Conservation (phyloP, 257 asterid genomes). For the Leonotis leonurus region DNA sequence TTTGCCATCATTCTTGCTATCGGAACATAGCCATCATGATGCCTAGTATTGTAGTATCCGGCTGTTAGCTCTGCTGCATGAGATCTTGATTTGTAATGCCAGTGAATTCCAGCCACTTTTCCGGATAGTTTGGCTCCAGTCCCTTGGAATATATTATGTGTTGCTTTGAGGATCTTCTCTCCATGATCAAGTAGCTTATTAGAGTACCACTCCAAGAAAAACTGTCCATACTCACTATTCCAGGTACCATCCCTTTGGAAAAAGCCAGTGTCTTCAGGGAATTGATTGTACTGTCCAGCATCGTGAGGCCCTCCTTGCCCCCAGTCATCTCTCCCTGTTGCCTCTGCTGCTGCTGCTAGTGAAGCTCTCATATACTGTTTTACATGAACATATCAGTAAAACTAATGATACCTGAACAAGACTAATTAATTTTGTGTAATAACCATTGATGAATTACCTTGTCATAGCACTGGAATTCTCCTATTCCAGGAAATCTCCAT, state of each 20-base stretch:
- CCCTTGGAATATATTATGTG: conserved; percentile 55
- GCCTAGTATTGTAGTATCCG: conserved; percentile 82
- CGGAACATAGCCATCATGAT: conserved; percentile 69
- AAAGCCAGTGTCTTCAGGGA: conserved; percentile 84
- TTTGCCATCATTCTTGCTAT: conserved; percentile 72
- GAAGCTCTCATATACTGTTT: conserved; percentile 89
- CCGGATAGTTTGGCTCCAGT: conserved; percentile 76
- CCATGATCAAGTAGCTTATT: conserved; percentile 72
- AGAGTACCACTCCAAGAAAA: conserved; percentile 82
- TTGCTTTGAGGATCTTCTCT: conserved; percentile 62
- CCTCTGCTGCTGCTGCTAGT: conserved; percentile 68
- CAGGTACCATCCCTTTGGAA: conserved; percentile 72
- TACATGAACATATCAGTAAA: conserved; percentile 8
- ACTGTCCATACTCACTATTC: conserved; percentile 74
- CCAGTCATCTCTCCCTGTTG: conserved; percentile 63
- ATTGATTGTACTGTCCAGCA: conserved; percentile 68
- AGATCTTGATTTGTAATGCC: conserved; percentile 89
- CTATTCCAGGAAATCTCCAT: conserved; percentile 88
- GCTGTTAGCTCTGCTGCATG: conserved; percentile 88
- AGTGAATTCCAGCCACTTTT: conserved; percentile 88
- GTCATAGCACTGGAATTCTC: conserved; percentile 91
- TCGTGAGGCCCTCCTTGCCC: conserved; percentile 82
- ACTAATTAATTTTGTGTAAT: background rate
- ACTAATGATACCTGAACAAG: background rate
- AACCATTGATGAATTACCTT: conserved; percentile 35